A percentile compares a stretch with the other conserved stretches of the same genome.
phyloP scores from a whole-genome alignment of 2,329 filamentous ascomycete species.

The Penicillium sp. region DNA sequence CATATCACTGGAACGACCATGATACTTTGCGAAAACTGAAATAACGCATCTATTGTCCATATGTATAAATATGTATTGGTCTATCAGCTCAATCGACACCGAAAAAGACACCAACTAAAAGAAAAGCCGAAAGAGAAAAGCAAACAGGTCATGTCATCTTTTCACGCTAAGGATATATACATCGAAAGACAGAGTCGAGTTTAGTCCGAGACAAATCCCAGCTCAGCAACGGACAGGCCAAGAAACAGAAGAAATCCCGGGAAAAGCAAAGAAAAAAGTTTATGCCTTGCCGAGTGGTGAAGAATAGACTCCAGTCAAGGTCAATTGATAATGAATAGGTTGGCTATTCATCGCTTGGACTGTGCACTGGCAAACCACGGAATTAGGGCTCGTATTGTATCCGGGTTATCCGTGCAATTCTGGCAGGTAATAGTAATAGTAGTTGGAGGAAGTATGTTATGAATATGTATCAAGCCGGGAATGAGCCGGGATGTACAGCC shows the following conservation, averaged over 20 bases:
- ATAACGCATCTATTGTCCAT: no score
- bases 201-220: background rate
- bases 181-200: conserved; percentile 4
- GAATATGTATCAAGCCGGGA: conserved; percentile 14
- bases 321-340: no score
- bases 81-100: no score
- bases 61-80: no score
- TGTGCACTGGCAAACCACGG: no score
- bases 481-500: conserved; percentile 7
- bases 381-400: no score
- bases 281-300: background rate
- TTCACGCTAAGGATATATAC: conserved; percentile 28
- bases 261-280: background rate
- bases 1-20: no score
- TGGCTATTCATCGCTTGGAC: background rate
- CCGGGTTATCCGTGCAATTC: no score
- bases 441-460: background rate
- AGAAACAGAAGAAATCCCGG: background rate
- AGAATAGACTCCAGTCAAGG: background rate
- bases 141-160: conserved; percentile 19
- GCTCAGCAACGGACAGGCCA: background rate
- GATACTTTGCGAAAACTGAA: no score
- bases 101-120: no score
- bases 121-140: no score
- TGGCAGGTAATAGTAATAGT: background rate